Evolutionary conservation across 2,329 filamentous ascomycete species (phyloP).

Genomic region (Metarhizium rileyi): DNA sequence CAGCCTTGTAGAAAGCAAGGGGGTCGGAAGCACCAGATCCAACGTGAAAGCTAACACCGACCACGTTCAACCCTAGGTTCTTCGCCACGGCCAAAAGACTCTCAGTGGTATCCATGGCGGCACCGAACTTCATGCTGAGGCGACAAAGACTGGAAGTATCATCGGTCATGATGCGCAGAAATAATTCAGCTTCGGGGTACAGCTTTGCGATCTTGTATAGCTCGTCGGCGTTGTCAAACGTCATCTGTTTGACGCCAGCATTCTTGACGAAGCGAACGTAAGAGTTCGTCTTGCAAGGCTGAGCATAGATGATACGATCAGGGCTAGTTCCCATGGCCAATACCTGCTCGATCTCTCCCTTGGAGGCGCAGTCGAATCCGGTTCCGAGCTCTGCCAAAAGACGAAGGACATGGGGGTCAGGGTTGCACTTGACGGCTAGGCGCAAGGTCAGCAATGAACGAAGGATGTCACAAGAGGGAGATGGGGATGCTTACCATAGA

Average conservation of each 20-base stretch:
- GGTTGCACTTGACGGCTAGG: slow-evolving; percentile 95
- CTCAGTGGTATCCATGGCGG: slow-evolving; percentile 71
- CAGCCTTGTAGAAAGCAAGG: slow-evolving; percentile 81
- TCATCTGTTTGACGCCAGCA: slow-evolving; percentile 92
- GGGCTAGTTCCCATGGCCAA: slow-evolving; percentile 74
- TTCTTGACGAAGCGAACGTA: slow-evolving; percentile 85
- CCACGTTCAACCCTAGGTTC: slow-evolving; percentile 76
- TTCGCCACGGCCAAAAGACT: slow-evolving; percentile 71
- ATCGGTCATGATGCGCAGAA: slow-evolving; percentile 89
- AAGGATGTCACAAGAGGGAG: neutral
- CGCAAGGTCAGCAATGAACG: neutral
- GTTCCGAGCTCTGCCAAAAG: slow-evolving; percentile 82
- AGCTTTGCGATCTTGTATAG: slow-evolving; percentile 94
- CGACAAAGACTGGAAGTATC: slow-evolving; percentile 91
- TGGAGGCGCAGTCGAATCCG: slow-evolving; percentile 97
- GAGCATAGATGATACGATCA: slow-evolving; percentile 92
- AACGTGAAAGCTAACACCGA: slow-evolving; percentile 96
- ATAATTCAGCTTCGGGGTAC: slow-evolving; percentile 82
- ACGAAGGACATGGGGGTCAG: slow-evolving; percentile 78
- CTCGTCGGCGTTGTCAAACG: slow-evolving; percentile 97
- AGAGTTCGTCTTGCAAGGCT: slow-evolving; percentile 99
- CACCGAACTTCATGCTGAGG: slow-evolving; percentile 94
- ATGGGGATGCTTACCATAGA: slow-evolving; percentile 61
- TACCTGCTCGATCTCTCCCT: slow-evolving; percentile 91
- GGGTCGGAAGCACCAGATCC: slow-evolving; percentile 94